Conservation (phyloP, 2,329 filamentous ascomycete species). For the Gyromitra esculenta region DNA sequence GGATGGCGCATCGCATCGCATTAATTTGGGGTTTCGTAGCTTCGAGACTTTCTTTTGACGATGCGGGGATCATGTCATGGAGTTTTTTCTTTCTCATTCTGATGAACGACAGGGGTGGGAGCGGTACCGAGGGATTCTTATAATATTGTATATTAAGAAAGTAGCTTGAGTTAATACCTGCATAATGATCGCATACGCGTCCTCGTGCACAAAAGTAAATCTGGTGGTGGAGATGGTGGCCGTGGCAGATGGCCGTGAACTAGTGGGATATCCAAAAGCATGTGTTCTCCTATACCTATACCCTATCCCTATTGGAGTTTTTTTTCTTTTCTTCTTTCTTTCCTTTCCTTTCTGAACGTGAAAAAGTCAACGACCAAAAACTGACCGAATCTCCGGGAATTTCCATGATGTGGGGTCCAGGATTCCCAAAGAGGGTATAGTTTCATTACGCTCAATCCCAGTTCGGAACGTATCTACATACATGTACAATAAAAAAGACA, state of each 20-base stretch:
- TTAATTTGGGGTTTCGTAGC: conserved; percentile 12
- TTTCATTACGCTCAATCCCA: conserved; percentile 17
- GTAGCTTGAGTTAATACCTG: conserved; percentile 3
- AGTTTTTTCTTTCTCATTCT: background rate
- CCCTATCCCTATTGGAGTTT: background rate
- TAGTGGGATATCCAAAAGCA: background rate
- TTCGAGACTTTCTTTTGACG: background rate
- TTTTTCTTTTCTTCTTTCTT: background rate
- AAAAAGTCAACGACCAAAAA: background rate
- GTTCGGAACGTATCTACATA: background rate
- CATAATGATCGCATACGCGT: background rate
- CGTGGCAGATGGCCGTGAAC: background rate
- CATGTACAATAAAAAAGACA: too few species aligned
- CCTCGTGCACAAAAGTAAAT: background rate
- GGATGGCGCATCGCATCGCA: conserved; percentile 30
- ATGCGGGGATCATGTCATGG: background rate
- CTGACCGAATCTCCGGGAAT: conserved; percentile 30
- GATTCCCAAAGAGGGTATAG: background rate
- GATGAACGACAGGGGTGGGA: background rate
- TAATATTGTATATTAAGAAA: background rate
- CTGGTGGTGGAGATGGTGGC: too few species aligned
- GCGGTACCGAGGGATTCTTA: background rate
- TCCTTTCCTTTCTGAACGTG: background rate
- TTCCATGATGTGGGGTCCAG: background rate
- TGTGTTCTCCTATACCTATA: background rate